Base-by-base conservation (phyloP, 176 grass and related monocot genomes). In the Oryza longistaminata region DNA sequence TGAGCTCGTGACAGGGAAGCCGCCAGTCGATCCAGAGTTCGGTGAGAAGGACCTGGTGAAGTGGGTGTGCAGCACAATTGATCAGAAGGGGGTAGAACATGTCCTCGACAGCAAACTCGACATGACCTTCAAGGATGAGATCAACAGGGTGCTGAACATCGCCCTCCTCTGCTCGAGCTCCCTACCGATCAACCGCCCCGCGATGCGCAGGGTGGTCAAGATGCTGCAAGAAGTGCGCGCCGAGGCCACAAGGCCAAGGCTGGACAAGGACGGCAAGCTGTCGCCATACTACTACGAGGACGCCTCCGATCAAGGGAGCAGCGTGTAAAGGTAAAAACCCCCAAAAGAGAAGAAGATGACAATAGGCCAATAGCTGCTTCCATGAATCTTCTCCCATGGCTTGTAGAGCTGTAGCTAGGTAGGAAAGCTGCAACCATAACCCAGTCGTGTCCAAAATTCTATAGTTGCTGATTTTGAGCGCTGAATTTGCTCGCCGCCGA, bases 1-100 rank as follows among this genome's bases (percentile, higher is more conserved):
- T 0, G 96, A 98, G 81, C 93, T 98, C 0, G 83, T 95, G 24
- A 98, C 91, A 0, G 96, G 96, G 31, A 98, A 90, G 2, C 96
- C 82, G 0, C 89, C 96, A 0, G 85, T 98, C 11, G 93, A 95
- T 74, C 85, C 93, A 0, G 93, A 98, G 83, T 95, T 93, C 4
- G 96, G 96, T 0, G 96, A 97, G 50, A 98, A 95, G 78, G 96
- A 98, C 86, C 33, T 98, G 77, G 93, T 98, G 69, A 95, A 92
- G 60, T 98, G 96, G 96, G 91, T 93, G 17, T 93, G 74, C 86
- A 35, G 64, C 83, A 85, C 74, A 1, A 87, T 98, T 8, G 93
- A 98, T 14, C 87, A 98, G 84, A 90, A 92, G 60, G 96, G 89
- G 0, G 33, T 85, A 0, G 95, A 95, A 0, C 82, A 55, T 31